Evolutionary conservation across 176 grass and related monocot genomes (phyloP).

Genomic region (Raddia distichophylla): DNA sequence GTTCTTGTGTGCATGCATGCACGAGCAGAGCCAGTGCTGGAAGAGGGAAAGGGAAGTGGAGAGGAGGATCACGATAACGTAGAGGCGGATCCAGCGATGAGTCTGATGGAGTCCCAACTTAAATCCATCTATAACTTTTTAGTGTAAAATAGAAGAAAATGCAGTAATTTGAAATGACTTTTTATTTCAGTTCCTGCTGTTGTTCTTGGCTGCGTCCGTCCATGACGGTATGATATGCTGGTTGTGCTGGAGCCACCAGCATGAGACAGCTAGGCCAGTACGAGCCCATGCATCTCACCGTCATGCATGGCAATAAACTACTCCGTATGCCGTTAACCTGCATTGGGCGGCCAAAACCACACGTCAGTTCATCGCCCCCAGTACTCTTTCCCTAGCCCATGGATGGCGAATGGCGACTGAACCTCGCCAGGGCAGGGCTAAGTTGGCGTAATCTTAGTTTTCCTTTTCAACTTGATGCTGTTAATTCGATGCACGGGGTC

Average conservation of each 20-base stretch:
- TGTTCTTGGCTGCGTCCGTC: no score
- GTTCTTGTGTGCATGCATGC: slow-evolving; percentile 35
- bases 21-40: neutral
- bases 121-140: no score
- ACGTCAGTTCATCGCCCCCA: slow-evolving; percentile 28
- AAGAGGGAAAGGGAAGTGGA: neutral
- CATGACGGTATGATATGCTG: no score
- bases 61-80: neutral
- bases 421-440: no score
- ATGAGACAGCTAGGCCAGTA: neutral
- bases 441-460: no score
- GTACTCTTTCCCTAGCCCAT: neutral
- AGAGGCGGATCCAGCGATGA: no score
- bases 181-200: no score
- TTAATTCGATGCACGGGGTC: no score
- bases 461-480: no score
- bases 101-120: no score
- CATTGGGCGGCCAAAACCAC: slow-evolving; percentile 10
- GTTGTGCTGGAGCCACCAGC: neutral
- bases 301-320: slow-evolving; percentile 31
- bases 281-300: slow-evolving; percentile 25
- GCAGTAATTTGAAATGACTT: no score
- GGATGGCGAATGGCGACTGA: neutral
- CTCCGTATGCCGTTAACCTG: neutral
- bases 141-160: no score